Evolutionary conservation across 2,329 filamentous ascomycete species (phyloP).

Genomic region (Colletotrichum musae): DNA sequence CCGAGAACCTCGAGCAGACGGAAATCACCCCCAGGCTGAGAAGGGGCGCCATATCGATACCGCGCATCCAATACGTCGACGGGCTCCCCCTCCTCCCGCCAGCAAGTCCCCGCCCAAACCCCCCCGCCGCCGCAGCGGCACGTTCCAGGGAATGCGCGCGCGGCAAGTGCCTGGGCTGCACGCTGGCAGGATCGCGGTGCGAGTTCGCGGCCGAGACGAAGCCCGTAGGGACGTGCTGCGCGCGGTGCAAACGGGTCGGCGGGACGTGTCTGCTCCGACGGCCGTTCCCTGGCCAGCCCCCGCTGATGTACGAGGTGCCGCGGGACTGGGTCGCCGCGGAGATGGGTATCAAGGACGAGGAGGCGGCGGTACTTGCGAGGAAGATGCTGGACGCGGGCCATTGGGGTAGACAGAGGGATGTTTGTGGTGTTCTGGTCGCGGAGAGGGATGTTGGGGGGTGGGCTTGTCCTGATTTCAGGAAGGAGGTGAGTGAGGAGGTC

Average conservation of each 20-base stretch:
- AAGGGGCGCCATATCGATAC: too few relatives aligned
- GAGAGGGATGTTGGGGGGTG: conserved; percentile 20
- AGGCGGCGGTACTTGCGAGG: conserved; percentile 3
- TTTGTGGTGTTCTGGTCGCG: conserved; percentile 17
- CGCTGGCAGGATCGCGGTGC: conserved; percentile 10
- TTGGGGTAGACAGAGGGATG: neutral
- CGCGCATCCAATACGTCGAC: conserved; percentile 3
- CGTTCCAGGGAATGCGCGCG: conserved; percentile 3
- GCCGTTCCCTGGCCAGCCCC: neutral
- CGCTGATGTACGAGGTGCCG: neutral
- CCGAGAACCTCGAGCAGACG: too few relatives aligned
- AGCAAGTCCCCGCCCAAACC: neutral
- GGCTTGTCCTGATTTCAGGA: conserved; percentile 6
- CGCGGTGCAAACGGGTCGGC: conserved; percentile 8
- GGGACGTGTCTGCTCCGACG: conserved; percentile 8
- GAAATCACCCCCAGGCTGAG: too few relatives aligned
- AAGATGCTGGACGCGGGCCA: neutral
- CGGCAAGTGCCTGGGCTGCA: conserved; percentile 23
- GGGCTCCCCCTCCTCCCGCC: conserved; percentile 10
- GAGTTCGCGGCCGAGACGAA: conserved; percentile 10
- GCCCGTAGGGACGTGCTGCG: conserved; percentile 4
- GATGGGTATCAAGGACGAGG: neutral
- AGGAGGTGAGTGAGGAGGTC: neutral
- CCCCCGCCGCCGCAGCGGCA: neutral
- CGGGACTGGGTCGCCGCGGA: neutral